Conservation (phyloP, 202 grass and related monocot genomes). For the Panicum hallii region DNA sequence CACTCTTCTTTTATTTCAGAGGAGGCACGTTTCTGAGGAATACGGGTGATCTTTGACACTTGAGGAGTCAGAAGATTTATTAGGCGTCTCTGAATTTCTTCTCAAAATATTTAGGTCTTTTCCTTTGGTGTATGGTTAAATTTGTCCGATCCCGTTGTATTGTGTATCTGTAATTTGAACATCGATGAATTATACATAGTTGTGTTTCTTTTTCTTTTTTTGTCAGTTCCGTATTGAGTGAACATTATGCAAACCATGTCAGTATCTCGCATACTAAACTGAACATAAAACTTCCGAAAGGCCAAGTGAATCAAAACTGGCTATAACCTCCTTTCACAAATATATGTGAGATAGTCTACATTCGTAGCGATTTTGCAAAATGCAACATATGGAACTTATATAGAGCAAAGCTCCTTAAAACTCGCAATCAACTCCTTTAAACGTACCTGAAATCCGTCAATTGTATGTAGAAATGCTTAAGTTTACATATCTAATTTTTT, state of each 20-base stretch:
- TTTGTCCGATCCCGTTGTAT: neutral
- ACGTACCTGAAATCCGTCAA: too few relatives aligned
- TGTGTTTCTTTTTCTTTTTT: neutral
- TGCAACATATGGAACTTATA: neutral
- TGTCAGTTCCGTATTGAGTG: neutral
- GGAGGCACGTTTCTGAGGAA: neutral
- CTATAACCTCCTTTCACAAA: neutral
- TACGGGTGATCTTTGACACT: neutral
- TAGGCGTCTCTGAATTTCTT: constrained; percentile 9
- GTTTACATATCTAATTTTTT: too few relatives aligned
- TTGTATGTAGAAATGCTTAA: too few relatives aligned
- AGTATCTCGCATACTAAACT: neutral
- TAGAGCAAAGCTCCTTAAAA: neutral
- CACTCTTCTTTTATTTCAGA: neutral
- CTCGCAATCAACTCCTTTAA: neutral
- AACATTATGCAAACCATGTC: neutral
- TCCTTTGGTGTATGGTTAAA: neutral
- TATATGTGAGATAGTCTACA: neutral
- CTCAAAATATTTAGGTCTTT: neutral
- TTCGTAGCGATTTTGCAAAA: neutral
- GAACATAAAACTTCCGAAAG: neutral
- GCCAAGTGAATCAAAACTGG: neutral
- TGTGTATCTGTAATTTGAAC: constrained; percentile 26
- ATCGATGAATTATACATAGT: neutral
- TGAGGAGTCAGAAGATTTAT: neutral